Conservation (phyloP, 331 rosid genomes). For the Quercus phellos region DNA sequence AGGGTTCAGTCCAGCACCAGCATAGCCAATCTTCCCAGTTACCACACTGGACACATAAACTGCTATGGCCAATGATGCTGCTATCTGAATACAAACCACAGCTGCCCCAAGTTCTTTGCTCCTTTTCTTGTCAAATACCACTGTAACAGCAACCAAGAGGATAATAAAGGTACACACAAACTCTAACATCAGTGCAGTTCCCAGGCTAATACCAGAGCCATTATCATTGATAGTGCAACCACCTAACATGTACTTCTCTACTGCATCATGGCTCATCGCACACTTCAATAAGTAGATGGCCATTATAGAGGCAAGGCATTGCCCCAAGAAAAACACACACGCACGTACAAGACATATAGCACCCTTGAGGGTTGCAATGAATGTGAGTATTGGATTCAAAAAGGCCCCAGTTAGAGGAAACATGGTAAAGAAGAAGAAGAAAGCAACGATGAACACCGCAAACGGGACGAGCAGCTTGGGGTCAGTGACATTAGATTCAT, state of each 20-base stretch:
- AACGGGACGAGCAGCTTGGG: slow-evolving; percentile 63
- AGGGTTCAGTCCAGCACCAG: slow-evolving; percentile 20
- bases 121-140: slow-evolving; percentile 11
- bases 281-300: slow-evolving; percentile 16
- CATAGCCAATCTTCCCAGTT: slow-evolving; percentile 16
- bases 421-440: slow-evolving; percentile 61
- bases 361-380: slow-evolving; percentile 58
- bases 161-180: slow-evolving; percentile 16
- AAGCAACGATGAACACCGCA: slow-evolving; percentile 51
- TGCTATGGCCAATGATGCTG: slow-evolving; percentile 9
- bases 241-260: slow-evolving; percentile 5
- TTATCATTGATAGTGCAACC: slow-evolving; percentile 13
- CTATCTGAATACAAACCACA: not conserved
- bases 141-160: slow-evolving; percentile 16
- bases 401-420: slow-evolving; percentile 73
- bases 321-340: slow-evolving; percentile 34
- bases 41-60: slow-evolving; percentile 6
- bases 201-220: not conserved
- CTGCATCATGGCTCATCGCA: slow-evolving; percentile 4
- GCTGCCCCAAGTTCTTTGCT: slow-evolving; percentile 13
- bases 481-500: slow-evolving; percentile 45
- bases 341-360: slow-evolving; percentile 49
- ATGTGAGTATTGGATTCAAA: slow-evolving; percentile 64
- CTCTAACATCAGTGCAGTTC: slow-evolving; percentile 7
- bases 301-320: slow-evolving; percentile 55